Evolutionary conservation across 2,329 filamentous ascomycete species (phyloP), one percentile per base, ranked within the genome.

Genomic region (Phaeosphaeriaceae sp.): DNA sequence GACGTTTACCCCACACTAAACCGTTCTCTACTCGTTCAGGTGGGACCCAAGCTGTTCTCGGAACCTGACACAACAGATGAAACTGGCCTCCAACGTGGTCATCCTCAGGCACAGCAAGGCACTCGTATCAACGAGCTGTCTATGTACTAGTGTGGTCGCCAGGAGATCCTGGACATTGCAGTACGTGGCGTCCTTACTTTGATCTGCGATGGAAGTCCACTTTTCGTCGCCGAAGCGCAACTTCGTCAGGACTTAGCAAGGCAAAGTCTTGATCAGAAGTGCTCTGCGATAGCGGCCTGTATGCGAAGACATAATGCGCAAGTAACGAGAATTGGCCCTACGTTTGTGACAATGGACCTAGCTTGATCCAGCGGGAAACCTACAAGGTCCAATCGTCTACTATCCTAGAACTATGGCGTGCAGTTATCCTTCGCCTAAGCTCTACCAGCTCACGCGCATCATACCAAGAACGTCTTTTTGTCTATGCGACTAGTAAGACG

Each of bases 81-180:
- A 68, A 68, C 65, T 44, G 7, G 56, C 41, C 57, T 66, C 58
- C 25, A 17, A 66, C 63, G 54, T 55, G 25, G 36, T 25, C 21
- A 57, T 61, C 53, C 54, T 66, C 61, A 62, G 47, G 49, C 41
- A 27, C 48, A 17, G 45, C 41, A 17, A 48, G 45, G 17, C 17
- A 25, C 36, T 36, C 41, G 48, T 41, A 42, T 40, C 33, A 47
- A 40, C 42, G 21, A 17, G 41, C 20, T 22, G 48, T 27, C 36
- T 42, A 31, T 36, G 51, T 48, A 20, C 47, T 15, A 45, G 46
- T 53, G 36, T 51, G 45, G 22, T 41, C 20, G 22, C n/a, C 31
- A 22, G 44, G 45, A 51, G 50, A 11, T 13, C 7, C 31, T 36
- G 13, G 11, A 7, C 13, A 36, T 11, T 13, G 31, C 31, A 36